phyloP scores from a whole-genome alignment of 768 basidiomycete genomes.

The Tylopilus vinaceipallidus region DNA sequence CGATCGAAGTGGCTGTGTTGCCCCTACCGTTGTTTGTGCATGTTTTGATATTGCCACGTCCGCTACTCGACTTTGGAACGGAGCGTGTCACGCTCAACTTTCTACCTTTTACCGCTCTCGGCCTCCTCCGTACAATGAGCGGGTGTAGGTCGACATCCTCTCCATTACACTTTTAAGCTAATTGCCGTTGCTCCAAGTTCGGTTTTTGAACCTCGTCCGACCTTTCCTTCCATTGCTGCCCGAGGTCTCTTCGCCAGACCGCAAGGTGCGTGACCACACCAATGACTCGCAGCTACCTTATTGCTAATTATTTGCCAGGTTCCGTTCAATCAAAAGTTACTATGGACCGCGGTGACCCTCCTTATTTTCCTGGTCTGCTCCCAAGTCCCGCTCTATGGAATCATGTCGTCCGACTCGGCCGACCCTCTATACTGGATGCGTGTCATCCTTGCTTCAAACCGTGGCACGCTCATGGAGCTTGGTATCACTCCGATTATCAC shows the following conservation, averaged over 20 bases:
- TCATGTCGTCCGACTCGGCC: constrained; percentile 99
- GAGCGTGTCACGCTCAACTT: constrained; percentile 21
- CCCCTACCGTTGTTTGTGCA: constrained; percentile 18
- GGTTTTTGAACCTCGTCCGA: constrained; percentile 96
- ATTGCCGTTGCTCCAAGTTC: constrained; percentile 45
- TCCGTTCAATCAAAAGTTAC: constrained; percentile 95
- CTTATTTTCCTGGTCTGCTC: constrained; percentile 99
- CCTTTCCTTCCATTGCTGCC: constrained; percentile 96
- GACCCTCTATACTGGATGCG: constrained; percentile 99
- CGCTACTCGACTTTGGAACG: constrained; percentile 14
- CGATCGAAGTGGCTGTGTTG: constrained; percentile 18
- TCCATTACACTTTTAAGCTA: background rate
- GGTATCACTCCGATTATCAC: constrained; percentile 98
- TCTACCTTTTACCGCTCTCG: constrained; percentile 24
- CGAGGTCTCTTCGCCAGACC: constrained; percentile 96
- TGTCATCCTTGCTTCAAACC: constrained; percentile 97
- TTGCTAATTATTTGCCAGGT: constrained; percentile 50
- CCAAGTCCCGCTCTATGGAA: constrained; percentile 97
- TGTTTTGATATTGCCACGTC: constrained; percentile 34
- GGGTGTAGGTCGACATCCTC: constrained; percentile 56
- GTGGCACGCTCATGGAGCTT: constrained; percentile 98
- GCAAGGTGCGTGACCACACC: constrained; percentile 61
- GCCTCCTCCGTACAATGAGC: constrained; percentile 57
- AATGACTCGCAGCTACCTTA: background rate
- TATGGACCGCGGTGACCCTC: constrained; percentile 99